Evolutionary conservation across 1,139 yeast species (phyloP).

Genomic region (Kluyveromyces sp.): DNA sequence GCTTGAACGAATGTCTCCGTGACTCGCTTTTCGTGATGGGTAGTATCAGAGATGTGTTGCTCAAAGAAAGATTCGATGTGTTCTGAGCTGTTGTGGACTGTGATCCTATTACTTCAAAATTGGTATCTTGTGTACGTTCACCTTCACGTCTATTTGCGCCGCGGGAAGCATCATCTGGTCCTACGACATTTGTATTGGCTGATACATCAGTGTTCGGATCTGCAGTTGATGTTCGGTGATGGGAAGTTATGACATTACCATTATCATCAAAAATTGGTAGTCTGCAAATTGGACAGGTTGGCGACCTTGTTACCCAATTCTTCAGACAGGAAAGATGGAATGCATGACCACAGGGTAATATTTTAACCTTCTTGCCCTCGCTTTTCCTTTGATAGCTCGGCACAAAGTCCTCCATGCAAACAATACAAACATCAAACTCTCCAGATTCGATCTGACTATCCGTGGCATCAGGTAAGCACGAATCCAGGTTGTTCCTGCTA

Average conservation of each 20-base stretch:
- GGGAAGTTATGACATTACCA: conserved; percentile 1
- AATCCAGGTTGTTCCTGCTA: conserved; percentile 61
- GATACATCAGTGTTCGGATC: neutral
- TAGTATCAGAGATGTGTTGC: neutral
- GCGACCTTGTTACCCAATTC: conserved; percentile 90
- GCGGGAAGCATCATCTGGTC: too few species aligned
- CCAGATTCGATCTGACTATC: conserved; percentile 56
- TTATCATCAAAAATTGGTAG: conserved; percentile 48
- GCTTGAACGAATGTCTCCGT: neutral
- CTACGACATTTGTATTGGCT: neutral
- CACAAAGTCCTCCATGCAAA: conserved; percentile 32
- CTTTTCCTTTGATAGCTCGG: conserved; percentile 11
- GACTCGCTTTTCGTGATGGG: neutral
- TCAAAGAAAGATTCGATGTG: neutral
- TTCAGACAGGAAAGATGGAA: conserved; percentile 86
- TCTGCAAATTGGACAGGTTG: conserved; percentile 87
- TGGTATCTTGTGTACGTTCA: neutral
- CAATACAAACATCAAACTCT: conserved; percentile 40
- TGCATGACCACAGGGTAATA: conserved; percentile 76
- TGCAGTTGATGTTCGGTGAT: neutral
- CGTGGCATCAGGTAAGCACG: conserved; percentile 54
- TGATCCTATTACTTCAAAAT: neutral
- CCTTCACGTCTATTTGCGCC: neutral
- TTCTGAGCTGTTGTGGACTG: neutral
- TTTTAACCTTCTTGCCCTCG: conserved; percentile 48